Conservation (phyloP, 2,329 filamentous ascomycete species). For the Penicillium sp. region DNA sequence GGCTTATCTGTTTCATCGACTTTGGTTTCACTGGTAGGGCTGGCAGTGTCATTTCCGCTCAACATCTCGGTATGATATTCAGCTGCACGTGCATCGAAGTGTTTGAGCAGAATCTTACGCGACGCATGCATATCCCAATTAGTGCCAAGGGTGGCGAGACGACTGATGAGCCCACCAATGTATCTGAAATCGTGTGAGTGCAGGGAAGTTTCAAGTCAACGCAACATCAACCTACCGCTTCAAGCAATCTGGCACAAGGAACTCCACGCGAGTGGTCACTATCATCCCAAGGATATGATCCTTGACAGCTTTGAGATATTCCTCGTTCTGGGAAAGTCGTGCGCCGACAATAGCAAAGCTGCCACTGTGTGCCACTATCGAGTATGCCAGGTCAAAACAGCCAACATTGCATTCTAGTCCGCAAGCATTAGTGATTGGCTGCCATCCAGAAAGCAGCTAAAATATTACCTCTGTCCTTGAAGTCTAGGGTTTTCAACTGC, state of each 20-base stretch:
- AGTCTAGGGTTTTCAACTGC: constrained; percentile 12
- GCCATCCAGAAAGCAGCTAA: neutral
- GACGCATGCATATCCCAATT: constrained; percentile 25
- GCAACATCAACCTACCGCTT: constrained; percentile 13
- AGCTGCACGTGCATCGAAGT: constrained; percentile 21
- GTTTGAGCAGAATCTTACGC: constrained; percentile 19
- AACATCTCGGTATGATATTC: constrained; percentile 20
- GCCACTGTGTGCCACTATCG: constrained; percentile 23
- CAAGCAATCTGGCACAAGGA: constrained; percentile 20
- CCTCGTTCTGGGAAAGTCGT: constrained; percentile 19
- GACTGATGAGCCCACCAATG: constrained; percentile 18
- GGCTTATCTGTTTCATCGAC: constrained; percentile 6
- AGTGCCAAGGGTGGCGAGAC: constrained; percentile 15
- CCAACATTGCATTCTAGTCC: constrained; percentile 13
- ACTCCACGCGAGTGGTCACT: constrained; percentile 22
- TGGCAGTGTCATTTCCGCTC: neutral
- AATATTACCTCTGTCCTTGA: constrained; percentile 12
- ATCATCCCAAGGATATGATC: constrained; percentile 27
- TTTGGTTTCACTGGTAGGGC: neutral
- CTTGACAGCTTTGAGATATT: constrained; percentile 23
- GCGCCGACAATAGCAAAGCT: constrained; percentile 21
- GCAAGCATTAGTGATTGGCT: neutral
- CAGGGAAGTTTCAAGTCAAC: neutral
- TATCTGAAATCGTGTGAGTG: constrained; percentile 9
- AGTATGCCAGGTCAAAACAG: constrained; percentile 25